Conservation (phyloP, 306 rosid genomes). For the Pachyrhizus erosus region DNA sequence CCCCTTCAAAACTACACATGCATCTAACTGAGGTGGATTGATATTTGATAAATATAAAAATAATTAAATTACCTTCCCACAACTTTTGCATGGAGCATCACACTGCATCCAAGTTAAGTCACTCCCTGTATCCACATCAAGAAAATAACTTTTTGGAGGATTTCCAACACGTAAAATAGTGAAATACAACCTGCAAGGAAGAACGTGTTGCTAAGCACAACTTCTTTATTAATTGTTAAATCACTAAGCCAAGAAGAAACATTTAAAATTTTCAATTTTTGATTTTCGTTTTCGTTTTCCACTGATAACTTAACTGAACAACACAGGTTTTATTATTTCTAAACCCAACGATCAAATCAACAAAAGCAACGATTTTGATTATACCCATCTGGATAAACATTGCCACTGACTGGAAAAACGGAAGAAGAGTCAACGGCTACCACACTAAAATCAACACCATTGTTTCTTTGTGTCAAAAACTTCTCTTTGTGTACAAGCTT, state of each 20-base stretch:
- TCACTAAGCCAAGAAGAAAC: background rate
- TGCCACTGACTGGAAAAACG: constrained; percentile 74
- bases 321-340: constrained; percentile 13
- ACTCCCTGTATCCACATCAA: constrained; percentile 89
- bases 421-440: constrained; percentile 55
- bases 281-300: background rate
- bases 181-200: constrained; percentile 66
- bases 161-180: constrained; percentile 67
- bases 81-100: constrained; percentile 86
- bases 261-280: background rate
- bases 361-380: constrained; percentile 26
- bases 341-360: constrained; percentile 20
- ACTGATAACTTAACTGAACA: background rate
- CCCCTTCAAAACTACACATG: background rate
- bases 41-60: background rate
- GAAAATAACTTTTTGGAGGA: constrained; percentile 78
- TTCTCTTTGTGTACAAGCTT: constrained; percentile 51
- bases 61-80: constrained; percentile 68
- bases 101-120: constrained; percentile 91
- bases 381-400: constrained; percentile 83
- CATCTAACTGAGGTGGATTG: background rate
- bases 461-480: constrained; percentile 27
- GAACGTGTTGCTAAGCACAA: constrained; percentile 28
- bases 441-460: constrained; percentile 40
- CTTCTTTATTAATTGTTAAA: background rate